Evolutionary conservation across 345 rosid genomes (phyloP), one percentile per base, ranked within the genome.

Genomic region (Camelina neglecta): DNA sequence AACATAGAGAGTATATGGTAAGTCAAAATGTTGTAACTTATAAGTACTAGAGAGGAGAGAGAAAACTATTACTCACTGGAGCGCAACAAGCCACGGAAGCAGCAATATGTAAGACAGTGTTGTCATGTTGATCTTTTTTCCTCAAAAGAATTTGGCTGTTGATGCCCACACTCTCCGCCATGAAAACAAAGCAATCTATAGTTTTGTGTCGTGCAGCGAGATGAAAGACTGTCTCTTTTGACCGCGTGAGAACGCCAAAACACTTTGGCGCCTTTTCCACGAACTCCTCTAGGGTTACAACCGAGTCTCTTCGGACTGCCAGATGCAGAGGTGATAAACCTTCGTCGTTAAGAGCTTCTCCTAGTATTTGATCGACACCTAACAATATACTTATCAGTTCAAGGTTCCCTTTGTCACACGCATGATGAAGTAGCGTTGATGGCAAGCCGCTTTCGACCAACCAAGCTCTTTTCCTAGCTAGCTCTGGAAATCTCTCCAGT

Each of bases 91-190:
- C 78, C 2, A 82, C 77, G 9, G 89, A 83, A 12, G 84, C 83
- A 47, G 91, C 89, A 7, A 82, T 16, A 81, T 85, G 89, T 82
- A 87, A 62, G 54, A 80, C 77, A 7, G 87, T 84, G 81, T 87
- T 84, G 41, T 85, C 89, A 26, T 85, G 79, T 16, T 60, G 70
- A 62, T 87, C 87, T 53, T 9, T 21, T 60, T 36, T 48, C 4
- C 68, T 80, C 38, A 55, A 1, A 66, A 85, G 69, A 23, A 69
- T 35, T 11, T 75, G 78, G 41, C 58, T 77, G 20, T 83, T 41
- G 47, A 62, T 58, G 44, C 82, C 60, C n/a, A 77, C 59, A 2
- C 39, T 65, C 81, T 84, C 87, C 3, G 67, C 70, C 2, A 87
- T 72, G 69, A 75, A 84, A 63, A 68, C 66, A 4, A 87, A 78